Evolutionary conservation across 768 basidiomycete species (phyloP).

Genomic region (Rubroboletus satanas): DNA sequence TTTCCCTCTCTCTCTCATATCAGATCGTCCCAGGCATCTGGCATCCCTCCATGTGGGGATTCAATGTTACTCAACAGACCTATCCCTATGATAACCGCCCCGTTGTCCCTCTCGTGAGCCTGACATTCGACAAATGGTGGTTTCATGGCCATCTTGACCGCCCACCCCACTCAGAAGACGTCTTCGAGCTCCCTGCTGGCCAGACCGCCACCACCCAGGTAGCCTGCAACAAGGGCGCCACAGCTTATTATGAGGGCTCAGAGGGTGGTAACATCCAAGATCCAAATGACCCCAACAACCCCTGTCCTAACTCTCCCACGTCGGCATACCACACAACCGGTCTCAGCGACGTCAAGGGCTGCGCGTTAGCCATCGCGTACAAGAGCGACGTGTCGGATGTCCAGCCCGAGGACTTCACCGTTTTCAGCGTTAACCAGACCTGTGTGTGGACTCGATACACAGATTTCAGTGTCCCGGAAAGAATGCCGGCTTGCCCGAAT

Average conservation of each 20-base stretch:
- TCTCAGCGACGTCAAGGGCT: slow-evolving; percentile 53
- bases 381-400: slow-evolving; percentile 54
- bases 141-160: slow-evolving; percentile 58
- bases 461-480: slow-evolving; percentile 61
- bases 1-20: not conserved
- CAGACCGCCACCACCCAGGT: slow-evolving; percentile 50
- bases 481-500: slow-evolving; percentile 64
- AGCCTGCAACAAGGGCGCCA: slow-evolving; percentile 57
- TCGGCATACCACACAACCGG: slow-evolving; percentile 55
- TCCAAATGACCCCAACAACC: slow-evolving; percentile 44
- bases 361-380: slow-evolving; percentile 75
- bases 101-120: slow-evolving; percentile 37
- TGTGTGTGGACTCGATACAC: slow-evolving; percentile 73
- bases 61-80: slow-evolving; percentile 56
- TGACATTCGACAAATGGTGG: slow-evolving; percentile 49
- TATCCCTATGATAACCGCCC: slow-evolving; percentile 65
- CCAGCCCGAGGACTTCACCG: slow-evolving; percentile 62
- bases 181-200: slow-evolving; percentile 61
- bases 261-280: slow-evolving; percentile 52
- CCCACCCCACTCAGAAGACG: slow-evolving; percentile 54
- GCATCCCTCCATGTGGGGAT: slow-evolving; percentile 62
- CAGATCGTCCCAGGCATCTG: slow-evolving; percentile 38
- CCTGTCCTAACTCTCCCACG: slow-evolving; percentile 46
- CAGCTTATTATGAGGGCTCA: slow-evolving; percentile 50
- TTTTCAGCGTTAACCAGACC: slow-evolving; percentile 73